A percentile compares a stretch with the other conserved stretches of the same genome.
Conservation (phyloP, 768 basidiomycete species). For the Amanita brunnescens region DNA sequence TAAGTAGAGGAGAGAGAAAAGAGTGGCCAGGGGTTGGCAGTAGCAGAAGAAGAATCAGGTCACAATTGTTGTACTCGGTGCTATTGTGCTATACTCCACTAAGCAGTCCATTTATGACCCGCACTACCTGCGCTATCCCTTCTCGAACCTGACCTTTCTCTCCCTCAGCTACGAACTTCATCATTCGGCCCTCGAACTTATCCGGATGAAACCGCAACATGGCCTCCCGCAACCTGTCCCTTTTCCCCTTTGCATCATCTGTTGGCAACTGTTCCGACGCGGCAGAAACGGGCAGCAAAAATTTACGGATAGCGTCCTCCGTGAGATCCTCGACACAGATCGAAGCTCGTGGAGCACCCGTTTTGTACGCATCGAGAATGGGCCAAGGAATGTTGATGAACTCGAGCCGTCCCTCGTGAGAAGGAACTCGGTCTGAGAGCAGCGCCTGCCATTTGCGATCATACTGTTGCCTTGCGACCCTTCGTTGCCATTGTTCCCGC, state of each 20-base stretch:
- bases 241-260: conserved; percentile 33
- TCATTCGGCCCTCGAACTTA: conserved; percentile 71
- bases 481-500: conserved; percentile 33
- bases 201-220: conserved; percentile 74
- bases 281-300: conserved; percentile 31
- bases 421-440: conserved; percentile 22
- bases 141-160: conserved; percentile 47
- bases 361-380: conserved; percentile 28
- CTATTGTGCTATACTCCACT: conserved; percentile 14
- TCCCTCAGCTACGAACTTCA: conserved; percentile 35
- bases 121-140: conserved; percentile 54
- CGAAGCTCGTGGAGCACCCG: not conserved
- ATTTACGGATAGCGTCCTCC: conserved; percentile 43
- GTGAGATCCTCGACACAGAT: conserved; percentile 43
- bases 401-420: conserved; percentile 18
- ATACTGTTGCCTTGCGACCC: conserved; percentile 43
- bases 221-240: conserved; percentile 58
- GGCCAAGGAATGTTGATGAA: conserved; percentile 75
- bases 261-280: conserved; percentile 8
- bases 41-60: not conserved
- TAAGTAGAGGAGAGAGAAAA: not conserved
- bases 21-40: not conserved
- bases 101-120: conserved; percentile 51
- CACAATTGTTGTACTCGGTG: not conserved
- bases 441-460: conserved; percentile 50